Evolutionary conservation across 2,329 filamentous ascomycete genomes (phyloP).

Genomic region (Zasmidium angulare): DNA sequence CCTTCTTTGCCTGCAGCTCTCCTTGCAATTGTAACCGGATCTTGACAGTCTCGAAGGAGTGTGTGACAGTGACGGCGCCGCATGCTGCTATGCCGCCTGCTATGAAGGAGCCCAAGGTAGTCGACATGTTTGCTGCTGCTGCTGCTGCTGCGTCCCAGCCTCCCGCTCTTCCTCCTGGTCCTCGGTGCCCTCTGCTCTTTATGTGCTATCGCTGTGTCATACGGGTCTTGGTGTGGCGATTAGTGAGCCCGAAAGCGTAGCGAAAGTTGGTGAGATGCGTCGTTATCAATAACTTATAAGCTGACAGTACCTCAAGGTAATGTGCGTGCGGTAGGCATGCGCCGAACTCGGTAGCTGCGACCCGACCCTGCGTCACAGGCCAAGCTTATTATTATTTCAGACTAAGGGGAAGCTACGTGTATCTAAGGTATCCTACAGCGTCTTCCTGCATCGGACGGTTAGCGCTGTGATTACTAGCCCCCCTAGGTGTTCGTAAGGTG

Average conservation of each 20-base stretch:
- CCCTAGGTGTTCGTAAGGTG: no score
- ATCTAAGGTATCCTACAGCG: no score
- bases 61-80: conserved; percentile 94
- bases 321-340: background rate
- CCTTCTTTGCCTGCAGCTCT: conserved; percentile 82
- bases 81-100: conserved; percentile 95
- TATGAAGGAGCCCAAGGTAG: conserved; percentile 71
- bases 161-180: conserved; percentile 1
- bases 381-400: no score
- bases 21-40: conserved; percentile 96
- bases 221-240: background rate
- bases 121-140: conserved; percentile 41
- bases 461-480: no score
- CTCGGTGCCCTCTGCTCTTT: background rate
- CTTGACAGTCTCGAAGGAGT: conserved; percentile 98
- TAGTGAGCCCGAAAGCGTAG: background rate
- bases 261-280: background rate
- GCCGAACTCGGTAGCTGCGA: background rate
- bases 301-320: no score
- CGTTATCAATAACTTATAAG: background rate
- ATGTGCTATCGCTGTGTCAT: conserved; percentile 13
- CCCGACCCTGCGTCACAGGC: background rate
- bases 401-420: no score
- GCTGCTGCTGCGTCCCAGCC: background rate
- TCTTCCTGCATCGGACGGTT: no score